A percentile compares a stretch with the other conserved stretches of the same genome.
phyloP scores from a whole-genome alignment of 176 grass and related monocot genomes.

The Oryza meyeriana region DNA sequence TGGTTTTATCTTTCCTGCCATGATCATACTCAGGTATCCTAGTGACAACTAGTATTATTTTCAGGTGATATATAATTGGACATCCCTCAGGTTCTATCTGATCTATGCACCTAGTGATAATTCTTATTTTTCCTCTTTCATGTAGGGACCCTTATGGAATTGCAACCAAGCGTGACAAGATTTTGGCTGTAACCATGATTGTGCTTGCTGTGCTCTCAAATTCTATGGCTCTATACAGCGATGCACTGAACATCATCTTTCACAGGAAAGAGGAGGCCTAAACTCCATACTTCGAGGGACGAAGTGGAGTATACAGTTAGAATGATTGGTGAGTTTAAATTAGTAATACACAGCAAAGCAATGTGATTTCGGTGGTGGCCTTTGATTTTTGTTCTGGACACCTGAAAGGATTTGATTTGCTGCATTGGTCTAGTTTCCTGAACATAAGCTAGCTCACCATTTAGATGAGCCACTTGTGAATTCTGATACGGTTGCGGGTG shows the following conservation, averaged over 20 bases:
- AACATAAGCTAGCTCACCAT: slow-evolving; percentile 9
- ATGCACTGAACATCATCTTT: slow-evolving; percentile 57
- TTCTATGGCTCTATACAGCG: slow-evolving; percentile 70
- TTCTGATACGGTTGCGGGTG: background rate
- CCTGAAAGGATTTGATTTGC: slow-evolving; percentile 13
- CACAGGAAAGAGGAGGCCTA: slow-evolving; percentile 63
- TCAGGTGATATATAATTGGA: background rate
- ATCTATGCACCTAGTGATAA: background rate
- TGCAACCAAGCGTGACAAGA: slow-evolving; percentile 60
- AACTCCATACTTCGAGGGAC: background rate
- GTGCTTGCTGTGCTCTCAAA: slow-evolving; percentile 69
- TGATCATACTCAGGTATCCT: slow-evolving; percentile 68
- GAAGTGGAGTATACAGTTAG: slow-evolving; percentile 13
- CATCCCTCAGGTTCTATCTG: background rate
- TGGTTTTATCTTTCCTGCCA: slow-evolving; percentile 88
- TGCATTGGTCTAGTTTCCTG: slow-evolving; percentile 3
- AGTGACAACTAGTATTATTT: background rate
- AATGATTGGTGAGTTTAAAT: slow-evolving; percentile 16
- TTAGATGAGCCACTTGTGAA: background rate
- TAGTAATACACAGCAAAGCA: background rate
- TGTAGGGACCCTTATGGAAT: slow-evolving; percentile 73
- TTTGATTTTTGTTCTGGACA: slow-evolving; percentile 38
- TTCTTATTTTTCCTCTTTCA: background rate
- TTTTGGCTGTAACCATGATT: slow-evolving; percentile 76
- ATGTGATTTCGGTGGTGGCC: slow-evolving; percentile 25